Percentiles rank a stretch among this genome's conserved stretches.
phyloP scores from a whole-genome alignment of 164 flowering plant genomes.

The Nelumbo lutea region DNA sequence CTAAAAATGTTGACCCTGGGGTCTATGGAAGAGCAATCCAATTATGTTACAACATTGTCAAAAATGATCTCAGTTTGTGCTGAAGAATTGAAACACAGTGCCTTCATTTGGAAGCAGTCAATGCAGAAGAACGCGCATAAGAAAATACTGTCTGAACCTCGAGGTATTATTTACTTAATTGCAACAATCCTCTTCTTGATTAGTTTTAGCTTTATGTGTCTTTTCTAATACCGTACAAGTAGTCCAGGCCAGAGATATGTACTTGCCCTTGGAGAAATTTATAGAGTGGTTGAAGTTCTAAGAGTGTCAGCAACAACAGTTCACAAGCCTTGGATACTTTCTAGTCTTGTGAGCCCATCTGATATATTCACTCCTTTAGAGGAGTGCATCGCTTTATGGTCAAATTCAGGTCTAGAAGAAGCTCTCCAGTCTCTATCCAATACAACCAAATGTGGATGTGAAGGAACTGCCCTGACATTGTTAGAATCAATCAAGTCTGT shows the following conservation, averaged over 20 bases:
- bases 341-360: conserved; percentile 21
- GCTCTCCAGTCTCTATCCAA: conserved; percentile 42
- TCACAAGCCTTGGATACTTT: conserved; percentile 73
- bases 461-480: conserved; percentile 25
- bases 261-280: conserved; percentile 73
- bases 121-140: conserved; percentile 33
- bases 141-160: conserved; percentile 43
- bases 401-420: conserved; percentile 61
- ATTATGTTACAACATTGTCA: conserved; percentile 61
- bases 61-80: conserved; percentile 60
- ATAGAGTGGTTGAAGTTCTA: conserved; percentile 53
- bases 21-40: conserved; percentile 51
- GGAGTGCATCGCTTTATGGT: conserved; percentile 69
- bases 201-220: background rate
- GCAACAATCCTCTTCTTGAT: background rate
- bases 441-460: conserved; percentile 18
- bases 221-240: background rate
- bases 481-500: conserved; percentile 49
- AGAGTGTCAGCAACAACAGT: conserved; percentile 42
- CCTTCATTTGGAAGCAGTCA: conserved; percentile 60
- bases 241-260: conserved; percentile 58
- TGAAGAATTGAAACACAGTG: conserved; percentile 72
- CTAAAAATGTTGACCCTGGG: conserved; percentile 44
- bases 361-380: conserved; percentile 34
- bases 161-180: conserved; percentile 38